Evolutionary conservation across 495 filamentous ascomycete species (phyloP).

Genomic region (Entonaema liquescens): DNA sequence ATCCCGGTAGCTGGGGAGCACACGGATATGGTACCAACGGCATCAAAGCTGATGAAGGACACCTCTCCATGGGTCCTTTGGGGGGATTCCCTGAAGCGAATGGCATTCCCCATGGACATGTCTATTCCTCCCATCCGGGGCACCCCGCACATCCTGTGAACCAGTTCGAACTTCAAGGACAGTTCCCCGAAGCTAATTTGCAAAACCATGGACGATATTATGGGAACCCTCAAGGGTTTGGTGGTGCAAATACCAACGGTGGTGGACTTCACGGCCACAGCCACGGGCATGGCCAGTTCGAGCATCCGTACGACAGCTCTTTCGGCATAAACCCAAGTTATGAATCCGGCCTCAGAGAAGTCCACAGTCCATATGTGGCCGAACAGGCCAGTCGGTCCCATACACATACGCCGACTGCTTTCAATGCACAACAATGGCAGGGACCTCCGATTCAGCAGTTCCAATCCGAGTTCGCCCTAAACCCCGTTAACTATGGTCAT

Average conservation of each 20-base stretch:
- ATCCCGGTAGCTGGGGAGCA: neutral
- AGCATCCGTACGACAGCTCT: neutral
- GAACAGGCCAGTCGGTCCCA: neutral
- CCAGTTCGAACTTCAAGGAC: neutral
- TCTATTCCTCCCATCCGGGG: neutral
- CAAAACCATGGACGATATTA: neutral
- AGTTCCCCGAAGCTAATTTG: neutral
- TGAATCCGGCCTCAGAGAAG: neutral
- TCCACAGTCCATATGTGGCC: neutral
- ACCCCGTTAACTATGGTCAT: constrained; percentile 5
- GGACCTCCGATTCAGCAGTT: constrained; percentile 5
- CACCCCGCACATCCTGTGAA: neutral
- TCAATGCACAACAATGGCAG: constrained; percentile 13
- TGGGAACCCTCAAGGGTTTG: neutral
- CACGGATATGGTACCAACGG: neutral
- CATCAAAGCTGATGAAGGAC: neutral
- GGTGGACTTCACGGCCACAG: constrained; percentile 17
- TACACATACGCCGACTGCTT: constrained; percentile 14
- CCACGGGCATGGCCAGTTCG: constrained; percentile 3
- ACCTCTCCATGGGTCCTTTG: neutral
- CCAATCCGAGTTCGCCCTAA: neutral
- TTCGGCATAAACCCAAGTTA: neutral
- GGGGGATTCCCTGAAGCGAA: neutral
- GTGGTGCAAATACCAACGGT: neutral
- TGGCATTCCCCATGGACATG: neutral